phyloP scores from a whole-genome alignment of 345 rosid genomes.

The Euphorbia pulcherrima region DNA sequence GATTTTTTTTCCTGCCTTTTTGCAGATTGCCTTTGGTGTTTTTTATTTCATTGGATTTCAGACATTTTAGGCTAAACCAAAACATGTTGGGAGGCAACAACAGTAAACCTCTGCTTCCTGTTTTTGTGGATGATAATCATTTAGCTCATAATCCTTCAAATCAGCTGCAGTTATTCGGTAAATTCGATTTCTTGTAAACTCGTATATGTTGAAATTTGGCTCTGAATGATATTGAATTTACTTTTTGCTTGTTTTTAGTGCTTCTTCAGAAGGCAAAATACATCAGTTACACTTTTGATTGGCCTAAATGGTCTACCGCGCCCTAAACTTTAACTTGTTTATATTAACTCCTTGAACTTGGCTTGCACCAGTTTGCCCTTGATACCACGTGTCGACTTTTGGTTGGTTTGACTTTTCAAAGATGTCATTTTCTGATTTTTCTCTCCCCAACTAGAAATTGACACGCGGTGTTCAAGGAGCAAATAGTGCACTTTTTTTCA shows the following conservation, averaged over 20 bases:
- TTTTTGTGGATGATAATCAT: constrained; percentile 45
- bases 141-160: constrained; percentile 56
- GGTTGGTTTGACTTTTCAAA: too few relatives aligned
- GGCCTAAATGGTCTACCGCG: too few relatives aligned
- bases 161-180: constrained; percentile 70
- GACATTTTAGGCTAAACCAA: constrained; percentile 18
- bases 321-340: too few relatives aligned
- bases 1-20: constrained; percentile 2
- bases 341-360: too few relatives aligned
- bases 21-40: constrained; percentile 26
- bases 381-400: too few relatives aligned
- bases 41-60: constrained; percentile 15
- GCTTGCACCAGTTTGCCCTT: too few relatives aligned
- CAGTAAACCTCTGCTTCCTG: constrained; percentile 48
- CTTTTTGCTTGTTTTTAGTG: background rate
- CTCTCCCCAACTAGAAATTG: too few relatives aligned
- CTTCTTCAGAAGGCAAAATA: background rate
- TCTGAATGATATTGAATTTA: background rate
- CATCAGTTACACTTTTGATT: too few relatives aligned
- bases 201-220: background rate
- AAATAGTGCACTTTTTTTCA: too few relatives aligned
- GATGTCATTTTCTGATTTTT: too few relatives aligned
- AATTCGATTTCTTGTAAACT: constrained; percentile 38
- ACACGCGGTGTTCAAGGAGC: too few relatives aligned
- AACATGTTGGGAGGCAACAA: constrained; percentile 73